A percentile compares a stretch with the other conserved stretches of the same genome.
These are phyloP conservation scores for Ammopiptanthus mongolicus DNA, from an alignment of 306 rosid genomes.

Conservation along the genomic window DNA sequence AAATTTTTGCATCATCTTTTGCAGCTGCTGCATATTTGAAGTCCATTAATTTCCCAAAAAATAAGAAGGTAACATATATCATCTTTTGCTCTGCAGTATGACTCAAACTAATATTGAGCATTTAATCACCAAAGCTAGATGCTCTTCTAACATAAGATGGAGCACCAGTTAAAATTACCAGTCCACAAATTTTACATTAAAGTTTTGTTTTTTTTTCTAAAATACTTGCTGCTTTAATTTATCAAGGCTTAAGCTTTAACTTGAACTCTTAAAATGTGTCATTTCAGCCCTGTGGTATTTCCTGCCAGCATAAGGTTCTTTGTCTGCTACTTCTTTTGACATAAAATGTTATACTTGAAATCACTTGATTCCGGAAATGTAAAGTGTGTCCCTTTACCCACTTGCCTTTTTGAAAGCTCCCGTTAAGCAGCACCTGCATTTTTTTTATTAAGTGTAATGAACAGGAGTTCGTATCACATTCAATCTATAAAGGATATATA, in stretches of 20 bases:
- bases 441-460: not conserved
- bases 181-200: not conserved
- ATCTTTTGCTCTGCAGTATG: not conserved
- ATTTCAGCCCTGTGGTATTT: not conserved
- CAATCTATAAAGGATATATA: not conserved
- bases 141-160: not conserved
- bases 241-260: not conserved
- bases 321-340: not conserved
- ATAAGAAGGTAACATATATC: conserved; percentile 64
- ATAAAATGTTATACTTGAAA: not conserved
- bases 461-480: not conserved
- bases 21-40: conserved; percentile 95
- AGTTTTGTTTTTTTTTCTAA: not conserved
- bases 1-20: conserved; percentile 97
- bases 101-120: not conserved
- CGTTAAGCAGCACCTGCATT: not conserved
- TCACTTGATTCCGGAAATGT: not conserved
- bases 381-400: not conserved
- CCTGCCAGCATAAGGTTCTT: not conserved
- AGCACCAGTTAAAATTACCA: not conserved
- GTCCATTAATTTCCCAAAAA: conserved; percentile 88
- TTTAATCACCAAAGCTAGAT: not conserved
- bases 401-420: not conserved
- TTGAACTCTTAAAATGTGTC: not conserved
- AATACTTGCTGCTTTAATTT: not conserved